These are phyloP conservation scores for Fusarium anthophilum DNA, from an alignment of 2,329 filamentous ascomycete species.

Conservation along the genomic window DNA sequence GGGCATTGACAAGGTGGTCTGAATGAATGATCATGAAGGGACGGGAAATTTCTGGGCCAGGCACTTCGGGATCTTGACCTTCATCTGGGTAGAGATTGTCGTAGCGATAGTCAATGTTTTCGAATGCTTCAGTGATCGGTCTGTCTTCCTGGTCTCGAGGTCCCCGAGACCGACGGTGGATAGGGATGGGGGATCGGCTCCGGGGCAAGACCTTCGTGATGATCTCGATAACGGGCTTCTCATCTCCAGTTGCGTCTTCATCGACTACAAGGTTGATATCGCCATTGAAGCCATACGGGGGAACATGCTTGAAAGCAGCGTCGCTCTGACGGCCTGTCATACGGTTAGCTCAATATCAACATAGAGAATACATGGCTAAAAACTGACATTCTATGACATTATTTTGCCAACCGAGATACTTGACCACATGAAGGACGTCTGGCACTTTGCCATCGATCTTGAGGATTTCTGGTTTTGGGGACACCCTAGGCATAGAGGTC, in stretches of 20 bases:
- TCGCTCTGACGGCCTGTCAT: slow-evolving; percentile 50
- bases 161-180: slow-evolving; percentile 4
- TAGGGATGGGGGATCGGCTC: background rate
- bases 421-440: slow-evolving; percentile 54
- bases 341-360: slow-evolving; percentile 14
- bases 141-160: slow-evolving; percentile 33
- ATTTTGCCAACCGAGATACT: slow-evolving; percentile 49
- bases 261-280: slow-evolving; percentile 30
- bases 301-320: slow-evolving; percentile 50
- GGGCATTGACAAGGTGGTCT: slow-evolving; percentile 55
- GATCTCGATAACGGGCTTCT: slow-evolving; percentile 55
- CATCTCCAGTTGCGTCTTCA: slow-evolving; percentile 8
- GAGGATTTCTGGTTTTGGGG: slow-evolving; percentile 19
- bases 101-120: slow-evolving; percentile 35
- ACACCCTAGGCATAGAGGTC: background rate
- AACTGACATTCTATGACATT: slow-evolving; percentile 50
- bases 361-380: background rate
- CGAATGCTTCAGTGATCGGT: slow-evolving; percentile 45
- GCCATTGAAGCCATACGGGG: slow-evolving; percentile 41
- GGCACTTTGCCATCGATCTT: slow-evolving; percentile 50
- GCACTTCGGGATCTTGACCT: slow-evolving; percentile 36
- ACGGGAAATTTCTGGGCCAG: slow-evolving; percentile 42
- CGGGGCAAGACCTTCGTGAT: slow-evolving; percentile 50
- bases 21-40: slow-evolving; percentile 58
- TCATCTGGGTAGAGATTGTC: slow-evolving; percentile 42